phyloP scores from a whole-genome alignment of 139 green algal genomes.

The Pycnococcus provasolii region DNA sequence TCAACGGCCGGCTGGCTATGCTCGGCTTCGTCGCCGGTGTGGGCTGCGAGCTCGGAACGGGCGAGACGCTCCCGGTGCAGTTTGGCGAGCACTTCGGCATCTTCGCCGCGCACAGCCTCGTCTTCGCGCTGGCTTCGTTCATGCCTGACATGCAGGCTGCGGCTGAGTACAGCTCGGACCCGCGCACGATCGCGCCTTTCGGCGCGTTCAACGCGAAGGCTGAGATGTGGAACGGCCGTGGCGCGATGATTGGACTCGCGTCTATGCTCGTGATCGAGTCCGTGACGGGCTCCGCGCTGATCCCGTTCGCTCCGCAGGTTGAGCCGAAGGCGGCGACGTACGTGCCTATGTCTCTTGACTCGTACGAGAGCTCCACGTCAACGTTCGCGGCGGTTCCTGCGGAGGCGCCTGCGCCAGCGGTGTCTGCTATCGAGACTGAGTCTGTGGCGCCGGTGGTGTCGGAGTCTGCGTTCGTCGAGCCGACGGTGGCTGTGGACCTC shows the following conservation, averaged over 20 bases:
- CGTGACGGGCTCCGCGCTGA: background rate
- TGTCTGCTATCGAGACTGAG: too few species aligned
- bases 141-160: slow-evolving; percentile 27
- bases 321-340: background rate
- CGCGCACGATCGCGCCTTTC: slow-evolving; percentile 6
- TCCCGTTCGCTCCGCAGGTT: background rate
- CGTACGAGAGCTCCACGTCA: too few species aligned
- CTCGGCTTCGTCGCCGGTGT: slow-evolving; percentile 50
- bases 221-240: slow-evolving; percentile 61
- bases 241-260: slow-evolving; percentile 48
- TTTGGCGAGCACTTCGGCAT: slow-evolving; percentile 27
- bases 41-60: slow-evolving; percentile 37
- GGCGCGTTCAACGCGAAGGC: slow-evolving; percentile 46
- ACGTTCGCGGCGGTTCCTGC: too few species aligned
- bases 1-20: slow-evolving; percentile 69
- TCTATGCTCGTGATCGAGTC: slow-evolving; percentile 14
- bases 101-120: slow-evolving; percentile 10
- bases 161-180: slow-evolving; percentile 11
- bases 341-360: too few species aligned
- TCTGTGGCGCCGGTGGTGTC: background rate
- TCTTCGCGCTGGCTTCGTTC: slow-evolving; percentile 36
- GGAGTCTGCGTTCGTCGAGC: background rate
- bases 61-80: slow-evolving; percentile 43
- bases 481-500: too few species aligned
- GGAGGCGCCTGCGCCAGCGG: too few species aligned